Conservation (phyloP, 305 asterid species). For the Fraxinus sp. region DNA sequence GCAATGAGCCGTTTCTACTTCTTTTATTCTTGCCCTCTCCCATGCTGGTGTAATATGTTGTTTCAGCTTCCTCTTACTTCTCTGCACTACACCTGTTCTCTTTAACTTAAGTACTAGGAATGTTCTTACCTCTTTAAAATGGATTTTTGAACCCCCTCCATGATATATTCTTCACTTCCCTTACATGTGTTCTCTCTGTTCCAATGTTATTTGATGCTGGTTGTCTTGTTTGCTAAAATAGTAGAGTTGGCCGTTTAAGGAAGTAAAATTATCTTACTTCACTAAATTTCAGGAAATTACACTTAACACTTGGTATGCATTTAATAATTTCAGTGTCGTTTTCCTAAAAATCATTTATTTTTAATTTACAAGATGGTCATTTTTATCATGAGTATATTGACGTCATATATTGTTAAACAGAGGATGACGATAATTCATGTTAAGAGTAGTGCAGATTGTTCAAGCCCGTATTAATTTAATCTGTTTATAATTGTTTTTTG, state of each 20-base stretch:
- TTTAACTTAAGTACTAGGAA: neutral
- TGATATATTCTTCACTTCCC: neutral
- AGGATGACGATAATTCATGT: neutral
- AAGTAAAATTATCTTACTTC: neutral
- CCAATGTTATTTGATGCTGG: neutral
- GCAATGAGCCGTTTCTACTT: neutral
- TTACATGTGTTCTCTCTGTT: neutral
- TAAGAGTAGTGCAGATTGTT: neutral
- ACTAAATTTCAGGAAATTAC: neutral
- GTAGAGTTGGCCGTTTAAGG: neutral
- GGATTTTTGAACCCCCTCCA: neutral
- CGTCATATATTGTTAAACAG: neutral
- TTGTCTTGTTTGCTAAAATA: neutral
- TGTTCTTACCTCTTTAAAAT: neutral
- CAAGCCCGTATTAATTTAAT: neutral
- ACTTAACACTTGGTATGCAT: neutral
- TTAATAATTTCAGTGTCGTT: neutral
- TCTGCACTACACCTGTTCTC: neutral
- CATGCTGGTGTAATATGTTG: neutral
- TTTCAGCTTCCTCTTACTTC: neutral
- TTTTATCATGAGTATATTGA: neutral
- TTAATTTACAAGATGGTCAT: neutral
- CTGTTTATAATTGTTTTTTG: conserved; percentile 18
- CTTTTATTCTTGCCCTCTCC: neutral
- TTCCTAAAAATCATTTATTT: neutral